Base-by-base conservation (phyloP, 495 filamentous ascomycete species). In the Emericellopsis terricola region DNA sequence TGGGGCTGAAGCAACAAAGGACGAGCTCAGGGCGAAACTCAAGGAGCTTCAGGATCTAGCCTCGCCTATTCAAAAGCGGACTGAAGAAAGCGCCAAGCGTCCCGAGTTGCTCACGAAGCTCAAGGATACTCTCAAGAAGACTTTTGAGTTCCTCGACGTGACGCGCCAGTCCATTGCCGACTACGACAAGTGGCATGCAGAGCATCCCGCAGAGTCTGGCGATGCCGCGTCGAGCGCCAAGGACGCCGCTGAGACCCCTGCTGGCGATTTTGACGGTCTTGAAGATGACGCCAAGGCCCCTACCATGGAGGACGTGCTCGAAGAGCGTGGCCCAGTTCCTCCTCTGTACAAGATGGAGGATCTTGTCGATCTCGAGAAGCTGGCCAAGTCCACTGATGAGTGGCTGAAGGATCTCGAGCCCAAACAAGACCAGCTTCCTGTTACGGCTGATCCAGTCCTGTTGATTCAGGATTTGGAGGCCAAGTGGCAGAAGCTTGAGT, bases 381-480 rank as follows among this genome's bases (percentile, higher is more conserved):
- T 60, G 9, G 62, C 67, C 33, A 51, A 55, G 9, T 47, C 55
- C 11, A 59, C 65, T 19, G 40, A 52, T 7, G 41, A 51, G n/a
- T 92, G 83, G 84, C 56, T 91, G 15, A 65, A 71, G 28, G 62
- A 71, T 47, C 73, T 76, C 45, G 50, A 76, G n/a, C 57, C 58
- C 0, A 50, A 57, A 32, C 82, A 91, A 45, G 73, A 78, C 20
- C 69, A 70, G 45, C 68, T 86, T 10, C 59, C 64, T 15, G 56
- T 55, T 15, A 72, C 72, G 4, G 77, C 80, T 20, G 75, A 89
- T 37, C 78, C 83, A 0, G 72, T 71, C 5, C 53, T 92, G 2
- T 57, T 71, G 15, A 52, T 72, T 31, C 71, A 71, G 44, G 84
- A 87, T 13, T 51, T 93, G 15, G 31, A 52, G 41, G 49, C 68